Conservation (phyloP, 192 early-diverging fungal species). For the Lobulomyces angularis region DNA sequence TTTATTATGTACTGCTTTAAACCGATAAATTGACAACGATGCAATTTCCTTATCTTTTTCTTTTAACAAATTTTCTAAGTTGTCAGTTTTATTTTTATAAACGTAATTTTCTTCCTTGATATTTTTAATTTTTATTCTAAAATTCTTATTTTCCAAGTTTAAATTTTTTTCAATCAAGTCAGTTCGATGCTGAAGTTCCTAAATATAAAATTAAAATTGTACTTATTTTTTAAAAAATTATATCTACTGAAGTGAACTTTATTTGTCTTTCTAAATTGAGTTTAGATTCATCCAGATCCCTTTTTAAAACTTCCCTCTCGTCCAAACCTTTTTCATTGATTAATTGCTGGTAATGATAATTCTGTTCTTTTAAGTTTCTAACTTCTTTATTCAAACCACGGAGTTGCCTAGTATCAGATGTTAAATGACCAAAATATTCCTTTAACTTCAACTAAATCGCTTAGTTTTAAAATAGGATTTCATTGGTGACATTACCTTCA, state of each 20-base stretch:
- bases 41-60: conserved; percentile 46
- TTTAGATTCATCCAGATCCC: conserved; percentile 12
- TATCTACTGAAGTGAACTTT: conserved; percentile 13
- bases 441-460: conserved; percentile 30
- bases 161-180: conserved; percentile 38
- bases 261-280: conserved; percentile 9
- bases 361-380: conserved; percentile 20
- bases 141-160: conserved; percentile 27
- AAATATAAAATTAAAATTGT: neutral
- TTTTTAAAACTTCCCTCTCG: conserved; percentile 18
- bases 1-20: conserved; percentile 46
- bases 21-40: conserved; percentile 44
- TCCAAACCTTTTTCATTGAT: conserved; percentile 17
- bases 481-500: conserved; percentile 20
- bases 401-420: conserved; percentile 24
- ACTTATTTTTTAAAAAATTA: neutral
- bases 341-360: conserved; percentile 19
- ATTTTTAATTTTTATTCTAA: conserved; percentile 28
- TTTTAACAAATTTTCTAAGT: conserved; percentile 19
- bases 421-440: conserved; percentile 28
- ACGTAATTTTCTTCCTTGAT: conserved; percentile 28
- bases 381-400: conserved; percentile 32
- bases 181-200: conserved; percentile 25
- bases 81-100: conserved; percentile 18
- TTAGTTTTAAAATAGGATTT: conserved; percentile 1